Evolutionary conservation across 805 yeast species (phyloP).

Genomic region (Ogataea trehaloabstinens): DNA sequence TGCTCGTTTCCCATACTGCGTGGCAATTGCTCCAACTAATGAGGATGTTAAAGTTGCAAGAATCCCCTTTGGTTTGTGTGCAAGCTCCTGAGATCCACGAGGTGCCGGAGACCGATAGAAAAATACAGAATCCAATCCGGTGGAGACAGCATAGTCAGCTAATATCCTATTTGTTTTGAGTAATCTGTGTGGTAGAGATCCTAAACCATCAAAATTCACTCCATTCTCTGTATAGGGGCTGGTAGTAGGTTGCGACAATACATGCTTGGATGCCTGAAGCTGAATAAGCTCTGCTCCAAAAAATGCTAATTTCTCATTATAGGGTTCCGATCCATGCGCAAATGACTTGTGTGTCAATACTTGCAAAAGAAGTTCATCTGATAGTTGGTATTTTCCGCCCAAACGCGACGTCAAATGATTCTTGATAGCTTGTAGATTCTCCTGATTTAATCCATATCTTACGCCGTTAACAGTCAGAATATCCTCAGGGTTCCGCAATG

Average conservation of each 20-base stretch:
- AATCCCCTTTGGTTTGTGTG: conserved; percentile 27
- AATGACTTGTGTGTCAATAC: conserved; percentile 91
- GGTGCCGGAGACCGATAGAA: conserved; percentile 58
- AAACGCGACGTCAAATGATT: conserved; percentile 36
- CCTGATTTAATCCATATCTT: conserved; percentile 50
- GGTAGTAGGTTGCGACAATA: conserved; percentile 25
- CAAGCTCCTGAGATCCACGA: conserved; percentile 32
- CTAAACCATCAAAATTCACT: conserved; percentile 57
- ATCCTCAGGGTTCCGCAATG: conserved; percentile 67
- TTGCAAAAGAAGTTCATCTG: conserved; percentile 69
- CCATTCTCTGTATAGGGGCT: conserved; percentile 42
- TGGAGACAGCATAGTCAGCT: conserved; percentile 50
- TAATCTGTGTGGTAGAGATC: conserved; percentile 51
- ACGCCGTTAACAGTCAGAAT: conserved; percentile 50
- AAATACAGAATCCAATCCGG: conserved; percentile 49
- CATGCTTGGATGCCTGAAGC: conserved; percentile 44
- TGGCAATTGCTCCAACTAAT: conserved; percentile 65
- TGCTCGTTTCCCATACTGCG: conserved; percentile 56
- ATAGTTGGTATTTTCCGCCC: conserved; percentile 45
- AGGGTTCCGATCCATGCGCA: conserved; percentile 87
- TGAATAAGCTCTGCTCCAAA: conserved; percentile 67
- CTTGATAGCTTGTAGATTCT: conserved; percentile 49
- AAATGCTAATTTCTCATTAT: conserved; percentile 79
- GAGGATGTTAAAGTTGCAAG: conserved; percentile 38
- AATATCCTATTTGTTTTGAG: conserved; percentile 49